A percentile compares a stretch with the other conserved stretches of the same genome.
These are phyloP conservation scores for Microdochium trichocladiopsis DNA, from an alignment of 2,329 filamentous ascomycete genomes.

Conservation along the genomic window DNA sequence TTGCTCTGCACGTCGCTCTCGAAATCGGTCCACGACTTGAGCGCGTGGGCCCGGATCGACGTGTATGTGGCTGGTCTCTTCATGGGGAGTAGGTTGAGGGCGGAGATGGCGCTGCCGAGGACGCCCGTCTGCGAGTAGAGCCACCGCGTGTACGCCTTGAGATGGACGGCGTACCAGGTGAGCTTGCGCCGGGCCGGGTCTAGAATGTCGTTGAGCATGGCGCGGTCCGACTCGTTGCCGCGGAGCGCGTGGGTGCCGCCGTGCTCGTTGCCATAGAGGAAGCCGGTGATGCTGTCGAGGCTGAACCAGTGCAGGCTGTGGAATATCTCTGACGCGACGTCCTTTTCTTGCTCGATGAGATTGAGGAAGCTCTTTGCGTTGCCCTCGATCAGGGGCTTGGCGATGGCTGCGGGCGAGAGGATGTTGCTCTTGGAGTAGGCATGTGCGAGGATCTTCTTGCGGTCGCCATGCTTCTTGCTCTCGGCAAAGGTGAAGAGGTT, in stretches of 20 bases:
- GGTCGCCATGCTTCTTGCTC: conserved; percentile 32
- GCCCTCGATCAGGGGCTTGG: conserved; percentile 23
- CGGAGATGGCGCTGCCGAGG: conserved; percentile 22
- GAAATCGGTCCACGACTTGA: conserved; percentile 8
- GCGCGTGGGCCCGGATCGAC: conserved; percentile 36
- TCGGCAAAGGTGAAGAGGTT: conserved; percentile 45
- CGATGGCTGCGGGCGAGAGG: conserved; percentile 17
- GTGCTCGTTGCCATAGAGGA: conserved; percentile 35
- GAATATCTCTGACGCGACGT: conserved; percentile 34
- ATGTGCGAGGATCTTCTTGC: conserved; percentile 45
- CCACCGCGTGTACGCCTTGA: conserved; percentile 37
- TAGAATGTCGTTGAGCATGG: conserved; percentile 38
- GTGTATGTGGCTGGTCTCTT: conserved; percentile 41
- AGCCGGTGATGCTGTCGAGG: conserved; percentile 43
- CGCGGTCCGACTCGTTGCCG: conserved; percentile 26
- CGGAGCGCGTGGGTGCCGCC: conserved; percentile 35
- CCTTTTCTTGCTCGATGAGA: conserved; percentile 27
- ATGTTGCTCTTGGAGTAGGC: conserved; percentile 44
- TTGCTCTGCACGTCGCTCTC: conserved; percentile 21
- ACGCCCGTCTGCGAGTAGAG: conserved; percentile 33
- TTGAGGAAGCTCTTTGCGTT: conserved; percentile 31
- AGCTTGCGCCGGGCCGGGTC: conserved; percentile 35
- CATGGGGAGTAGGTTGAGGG: conserved; percentile 37
- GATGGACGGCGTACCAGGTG: conserved; percentile 41
- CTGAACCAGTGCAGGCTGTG: conserved; percentile 43